Evolutionary conservation across 2,329 filamentous ascomycete species (phyloP).

Genomic region (Xylaria sp.): DNA sequence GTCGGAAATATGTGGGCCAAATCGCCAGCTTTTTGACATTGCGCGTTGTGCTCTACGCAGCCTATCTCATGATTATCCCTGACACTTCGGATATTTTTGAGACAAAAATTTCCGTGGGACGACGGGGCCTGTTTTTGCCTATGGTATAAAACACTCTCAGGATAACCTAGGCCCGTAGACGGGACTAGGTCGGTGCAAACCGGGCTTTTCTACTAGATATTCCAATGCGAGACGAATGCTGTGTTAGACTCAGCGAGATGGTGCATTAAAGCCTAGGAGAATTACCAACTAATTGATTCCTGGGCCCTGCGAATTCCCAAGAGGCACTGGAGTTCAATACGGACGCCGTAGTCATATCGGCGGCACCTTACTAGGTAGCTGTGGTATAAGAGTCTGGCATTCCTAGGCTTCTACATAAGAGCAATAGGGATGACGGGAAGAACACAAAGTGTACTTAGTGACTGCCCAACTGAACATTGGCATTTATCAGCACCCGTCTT

Average conservation of each 20-base stretch:
- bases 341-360: too few relatives aligned
- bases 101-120: not conserved
- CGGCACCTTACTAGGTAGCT: not conserved
- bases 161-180: not conserved
- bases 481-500: not conserved
- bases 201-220: not conserved
- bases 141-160: not conserved
- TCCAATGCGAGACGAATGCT: not conserved
- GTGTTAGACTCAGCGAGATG: not conserved
- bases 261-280: not conserved
- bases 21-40: not conserved
- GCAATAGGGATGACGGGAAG: not conserved
- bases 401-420: not conserved
- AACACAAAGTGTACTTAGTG: not conserved
- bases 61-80: not conserved
- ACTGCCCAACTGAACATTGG: not conserved
- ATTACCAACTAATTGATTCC: not conserved
- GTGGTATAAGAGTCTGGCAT: not conserved
- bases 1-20: not conserved
- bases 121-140: not conserved
- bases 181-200: not conserved
- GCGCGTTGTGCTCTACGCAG: not conserved
- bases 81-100: not conserved
- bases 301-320: not conserved
- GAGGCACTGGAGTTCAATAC: too few relatives aligned